These are phyloP conservation scores for Trypanosoma mega DNA, from an alignment of 208 protist genomes.

Conservation along the genomic window DNA sequence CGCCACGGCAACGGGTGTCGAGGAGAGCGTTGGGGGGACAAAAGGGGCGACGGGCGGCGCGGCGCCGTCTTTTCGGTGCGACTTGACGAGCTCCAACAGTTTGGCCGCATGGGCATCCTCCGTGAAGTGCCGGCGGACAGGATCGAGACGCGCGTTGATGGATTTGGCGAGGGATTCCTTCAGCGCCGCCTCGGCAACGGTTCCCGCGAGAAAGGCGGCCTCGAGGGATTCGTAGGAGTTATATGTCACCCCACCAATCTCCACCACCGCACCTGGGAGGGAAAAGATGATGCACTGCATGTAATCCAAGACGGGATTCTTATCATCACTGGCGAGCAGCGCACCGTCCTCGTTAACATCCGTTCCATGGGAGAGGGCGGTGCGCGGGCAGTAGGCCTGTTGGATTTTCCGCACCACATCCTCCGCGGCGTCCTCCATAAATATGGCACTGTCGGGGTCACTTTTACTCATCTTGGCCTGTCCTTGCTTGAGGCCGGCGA, in stretches of 20 bases:
- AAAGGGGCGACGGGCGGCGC: conserved; percentile 8
- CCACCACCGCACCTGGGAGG: conserved; percentile 37
- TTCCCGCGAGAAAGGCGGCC: conserved; percentile 61
- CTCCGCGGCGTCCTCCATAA: conserved; percentile 98
- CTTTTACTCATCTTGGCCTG: conserved; percentile 99
- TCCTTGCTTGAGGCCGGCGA: conserved; percentile 94
- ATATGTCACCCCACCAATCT: conserved; percentile 55
- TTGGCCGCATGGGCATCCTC: conserved; percentile 75
- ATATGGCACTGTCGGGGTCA: conserved; percentile 98
- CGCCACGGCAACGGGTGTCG: conserved; percentile 53
- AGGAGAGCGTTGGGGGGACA: conserved; percentile 15
- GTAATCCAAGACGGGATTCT: conserved; percentile 97
- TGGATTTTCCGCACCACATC: conserved; percentile 96
- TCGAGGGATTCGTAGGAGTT: conserved; percentile 82
- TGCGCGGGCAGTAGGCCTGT: conserved; percentile 93
- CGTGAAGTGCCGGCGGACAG: conserved; percentile 94
- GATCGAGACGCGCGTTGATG: conserved; percentile 93
- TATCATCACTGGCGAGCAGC: conserved; percentile 63
- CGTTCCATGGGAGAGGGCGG: conserved; percentile 33
- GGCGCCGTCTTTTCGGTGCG: conserved; percentile 49
- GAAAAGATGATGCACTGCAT: conserved; percentile 92
- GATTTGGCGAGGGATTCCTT: conserved; percentile 79
- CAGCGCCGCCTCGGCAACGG: conserved; percentile 72
- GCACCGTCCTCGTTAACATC: conserved; percentile 77
- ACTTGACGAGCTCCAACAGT: conserved; percentile 90